phyloP scores from a whole-genome alignment of 202 grass and related monocot species.

The Zoysia matrella region DNA sequence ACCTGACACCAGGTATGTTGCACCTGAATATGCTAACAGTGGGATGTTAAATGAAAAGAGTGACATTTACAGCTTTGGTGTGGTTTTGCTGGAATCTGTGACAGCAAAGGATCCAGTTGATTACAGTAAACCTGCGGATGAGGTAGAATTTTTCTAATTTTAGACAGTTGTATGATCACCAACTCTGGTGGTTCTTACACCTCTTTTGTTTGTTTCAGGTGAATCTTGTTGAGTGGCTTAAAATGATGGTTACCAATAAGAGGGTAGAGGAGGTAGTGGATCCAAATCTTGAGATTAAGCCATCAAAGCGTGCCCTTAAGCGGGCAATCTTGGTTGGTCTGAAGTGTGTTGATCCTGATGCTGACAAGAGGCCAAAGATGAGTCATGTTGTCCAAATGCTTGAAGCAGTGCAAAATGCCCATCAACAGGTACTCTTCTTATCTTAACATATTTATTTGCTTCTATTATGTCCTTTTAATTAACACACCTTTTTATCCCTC shows the following conservation, averaged over 20 bases:
- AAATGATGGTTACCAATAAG: constrained; percentile 85
- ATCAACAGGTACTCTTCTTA: constrained; percentile 58
- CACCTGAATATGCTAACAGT: constrained; percentile 92
- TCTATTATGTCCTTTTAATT: constrained; percentile 17
- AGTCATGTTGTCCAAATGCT: constrained; percentile 97
- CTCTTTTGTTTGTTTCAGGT: constrained; percentile 56
- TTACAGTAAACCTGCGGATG: constrained; percentile 76
- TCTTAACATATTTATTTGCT: constrained; percentile 8
- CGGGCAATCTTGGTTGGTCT: constrained; percentile 86
- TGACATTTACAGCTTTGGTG: constrained; percentile 97
- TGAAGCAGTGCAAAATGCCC: constrained; percentile 75
- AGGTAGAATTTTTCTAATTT: constrained; percentile 54
- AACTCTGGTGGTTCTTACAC: constrained; percentile 13
- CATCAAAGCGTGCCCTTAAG: constrained; percentile 79
- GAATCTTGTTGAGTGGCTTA: constrained; percentile 95
- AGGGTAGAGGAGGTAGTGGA: constrained; percentile 94
- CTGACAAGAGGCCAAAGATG: constrained; percentile 96
- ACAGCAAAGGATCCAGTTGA: constrained; percentile 96
- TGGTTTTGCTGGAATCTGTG: constrained; percentile 85
- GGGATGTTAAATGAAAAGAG: constrained; percentile 98
- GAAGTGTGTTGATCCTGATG: constrained; percentile 91
- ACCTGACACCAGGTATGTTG: constrained; percentile 74
- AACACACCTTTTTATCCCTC: not conserved
- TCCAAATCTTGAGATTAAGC: constrained; percentile 70
- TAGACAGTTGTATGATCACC: not conserved